Conservation (phyloP, 1,284 basidiomycete species). For the Phylloporus sp. region DNA sequence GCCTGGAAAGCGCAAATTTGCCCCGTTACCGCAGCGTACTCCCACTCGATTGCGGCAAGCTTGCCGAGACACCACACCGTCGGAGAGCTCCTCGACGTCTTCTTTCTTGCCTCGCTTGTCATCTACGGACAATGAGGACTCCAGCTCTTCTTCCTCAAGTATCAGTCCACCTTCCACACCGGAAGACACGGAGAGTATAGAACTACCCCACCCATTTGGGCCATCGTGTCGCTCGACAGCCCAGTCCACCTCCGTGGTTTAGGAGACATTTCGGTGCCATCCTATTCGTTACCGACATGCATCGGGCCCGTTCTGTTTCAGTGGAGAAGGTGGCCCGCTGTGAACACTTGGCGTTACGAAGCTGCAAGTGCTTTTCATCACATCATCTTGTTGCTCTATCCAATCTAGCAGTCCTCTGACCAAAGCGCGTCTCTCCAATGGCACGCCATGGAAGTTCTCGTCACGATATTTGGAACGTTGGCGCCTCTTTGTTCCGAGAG, state of each 20-base stretch:
- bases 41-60: not conserved
- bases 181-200: not conserved
- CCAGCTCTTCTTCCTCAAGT: slow-evolving; percentile 9
- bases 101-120: slow-evolving; percentile 5
- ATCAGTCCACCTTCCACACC: not conserved
- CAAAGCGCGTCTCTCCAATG: no score
- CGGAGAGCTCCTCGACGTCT: slow-evolving; percentile 13
- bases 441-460: no score
- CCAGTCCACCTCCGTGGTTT: not conserved
- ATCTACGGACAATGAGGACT: slow-evolving; percentile 4
- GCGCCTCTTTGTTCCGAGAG: no score
- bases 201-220: slow-evolving; percentile 2
- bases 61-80: slow-evolving; percentile 7
- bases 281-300: slow-evolving; percentile 1
- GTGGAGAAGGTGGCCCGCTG: slow-evolving; percentile 27
- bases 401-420: no score
- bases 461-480: no score
- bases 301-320: not conserved
- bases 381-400: no score
- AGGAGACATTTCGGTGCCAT: not conserved
- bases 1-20: not conserved
- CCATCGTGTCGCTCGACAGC: slow-evolving; percentile 5
- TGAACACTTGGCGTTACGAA: no score
- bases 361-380: no score
- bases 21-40: slow-evolving; percentile 11